Conservation (phyloP, 495 filamentous ascomycete species). For the Lentithecium fluviatile region DNA sequence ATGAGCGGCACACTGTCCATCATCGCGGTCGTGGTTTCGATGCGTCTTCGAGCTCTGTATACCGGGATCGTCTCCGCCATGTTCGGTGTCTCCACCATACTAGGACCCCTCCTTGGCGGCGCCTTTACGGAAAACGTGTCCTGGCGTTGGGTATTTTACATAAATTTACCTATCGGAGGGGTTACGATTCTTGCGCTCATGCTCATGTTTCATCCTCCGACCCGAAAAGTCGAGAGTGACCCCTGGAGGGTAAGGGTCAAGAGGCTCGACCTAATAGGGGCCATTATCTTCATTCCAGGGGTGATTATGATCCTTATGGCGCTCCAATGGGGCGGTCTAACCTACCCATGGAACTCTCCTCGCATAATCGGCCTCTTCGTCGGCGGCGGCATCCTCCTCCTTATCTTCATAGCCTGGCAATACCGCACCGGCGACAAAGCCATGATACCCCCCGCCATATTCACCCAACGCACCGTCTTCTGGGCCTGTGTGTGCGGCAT, state of each 20-base stretch:
- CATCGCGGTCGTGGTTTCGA: constrained; percentile 70
- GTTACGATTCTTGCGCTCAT: constrained; percentile 57
- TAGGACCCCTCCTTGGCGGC: constrained; percentile 70
- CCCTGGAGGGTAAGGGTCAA: constrained; percentile 48
- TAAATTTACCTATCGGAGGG: constrained; percentile 65
- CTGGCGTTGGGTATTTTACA: constrained; percentile 72
- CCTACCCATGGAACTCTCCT: constrained; percentile 63
- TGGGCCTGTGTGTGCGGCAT: constrained; percentile 55
- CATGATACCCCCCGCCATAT: constrained; percentile 70
- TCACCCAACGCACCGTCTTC: constrained; percentile 68
- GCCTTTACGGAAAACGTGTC: constrained; percentile 59
- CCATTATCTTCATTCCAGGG: constrained; percentile 65
- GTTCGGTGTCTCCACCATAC: constrained; percentile 69
- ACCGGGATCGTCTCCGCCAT: constrained; percentile 72
- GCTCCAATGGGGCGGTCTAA: constrained; percentile 79
- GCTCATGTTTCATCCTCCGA: constrained; percentile 53
- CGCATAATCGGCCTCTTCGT: constrained; percentile 72
- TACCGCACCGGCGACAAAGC: constrained; percentile 66
- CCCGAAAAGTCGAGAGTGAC: constrained; percentile 7
- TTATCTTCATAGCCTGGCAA: constrained; percentile 66
- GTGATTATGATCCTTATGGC: constrained; percentile 74
- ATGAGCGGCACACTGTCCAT: constrained; percentile 84
- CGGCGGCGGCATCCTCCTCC: constrained; percentile 62
- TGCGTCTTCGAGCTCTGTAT: constrained; percentile 68
- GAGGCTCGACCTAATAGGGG: constrained; percentile 68